phyloP scores from a whole-genome alignment of 495 filamentous ascomycete species.

The Rostrohypoxylon terebratum region DNA sequence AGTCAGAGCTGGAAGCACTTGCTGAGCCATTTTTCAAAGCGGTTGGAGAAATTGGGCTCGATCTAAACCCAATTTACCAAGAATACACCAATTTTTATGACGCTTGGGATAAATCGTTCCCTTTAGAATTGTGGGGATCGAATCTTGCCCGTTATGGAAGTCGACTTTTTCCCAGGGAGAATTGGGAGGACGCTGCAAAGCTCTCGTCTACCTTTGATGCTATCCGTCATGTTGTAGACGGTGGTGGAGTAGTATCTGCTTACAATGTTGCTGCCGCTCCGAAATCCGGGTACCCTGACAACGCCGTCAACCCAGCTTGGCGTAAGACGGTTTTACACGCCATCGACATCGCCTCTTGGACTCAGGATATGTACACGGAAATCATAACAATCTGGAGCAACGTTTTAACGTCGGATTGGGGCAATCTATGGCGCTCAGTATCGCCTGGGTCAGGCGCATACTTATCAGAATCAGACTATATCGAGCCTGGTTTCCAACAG shows the following conservation, averaged over 20 bases:
- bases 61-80: constrained; percentile 59
- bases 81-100: constrained; percentile 63
- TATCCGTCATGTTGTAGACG: constrained; percentile 58
- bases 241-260: constrained; percentile 58
- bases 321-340: constrained; percentile 59
- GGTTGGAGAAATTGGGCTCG: constrained; percentile 49
- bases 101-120: constrained; percentile 60
- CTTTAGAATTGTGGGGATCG: constrained; percentile 59
- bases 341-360: constrained; percentile 59
- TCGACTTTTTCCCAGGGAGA: constrained; percentile 64
- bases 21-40: constrained; percentile 61
- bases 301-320: constrained; percentile 63
- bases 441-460: constrained; percentile 56
- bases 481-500: constrained; percentile 67
- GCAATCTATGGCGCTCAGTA: constrained; percentile 54
- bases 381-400: constrained; percentile 55
- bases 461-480: constrained; percentile 59
- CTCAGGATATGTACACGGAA: constrained; percentile 52
- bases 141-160: constrained; percentile 55
- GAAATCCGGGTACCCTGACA: constrained; percentile 53
- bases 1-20: constrained; percentile 57
- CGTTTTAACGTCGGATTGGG: constrained; percentile 65
- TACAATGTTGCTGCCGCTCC: constrained; percentile 62
- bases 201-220: constrained; percentile 60
- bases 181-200: constrained; percentile 55